Percentiles rank a stretch among this genome's conserved stretches.
These are phyloP conservation scores for Parafenestella ontariensis DNA, from an alignment of 2,329 filamentous ascomycete genomes.

Conservation along the genomic window DNA sequence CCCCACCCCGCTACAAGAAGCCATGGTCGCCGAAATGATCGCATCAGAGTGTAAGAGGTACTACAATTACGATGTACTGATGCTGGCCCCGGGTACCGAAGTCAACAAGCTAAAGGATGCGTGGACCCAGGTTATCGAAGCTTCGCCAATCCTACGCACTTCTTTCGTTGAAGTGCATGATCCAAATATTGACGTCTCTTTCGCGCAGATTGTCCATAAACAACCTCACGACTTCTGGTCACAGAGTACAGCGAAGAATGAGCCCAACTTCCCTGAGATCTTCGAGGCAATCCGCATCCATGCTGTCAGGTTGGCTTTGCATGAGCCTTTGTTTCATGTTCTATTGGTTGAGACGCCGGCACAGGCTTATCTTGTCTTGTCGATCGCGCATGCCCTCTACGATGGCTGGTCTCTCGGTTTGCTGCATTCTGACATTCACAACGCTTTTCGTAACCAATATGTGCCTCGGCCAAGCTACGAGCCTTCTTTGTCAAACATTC, in stretches of 20 bases:
- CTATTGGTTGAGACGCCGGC: slow-evolving; percentile 44
- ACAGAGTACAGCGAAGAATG: slow-evolving; percentile 19
- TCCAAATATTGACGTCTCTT: slow-evolving; percentile 61
- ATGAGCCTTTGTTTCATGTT: slow-evolving; percentile 44
- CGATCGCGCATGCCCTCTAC: slow-evolving; percentile 85
- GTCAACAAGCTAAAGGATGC: slow-evolving; percentile 64
- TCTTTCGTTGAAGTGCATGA: slow-evolving; percentile 72
- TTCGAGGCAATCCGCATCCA: slow-evolving; percentile 46
- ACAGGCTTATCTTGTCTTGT: slow-evolving; percentile 63
- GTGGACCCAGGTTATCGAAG: slow-evolving; percentile 66
- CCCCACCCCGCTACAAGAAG: slow-evolving; percentile 83
- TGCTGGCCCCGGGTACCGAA: slow-evolving; percentile 64
- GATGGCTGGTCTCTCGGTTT: slow-evolving; percentile 84
- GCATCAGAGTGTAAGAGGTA: slow-evolving; percentile 77
- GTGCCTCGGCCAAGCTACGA: slow-evolving; percentile 58
- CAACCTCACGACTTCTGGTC: slow-evolving; percentile 46
- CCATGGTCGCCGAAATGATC: slow-evolving; percentile 83
- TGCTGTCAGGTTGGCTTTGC: slow-evolving; percentile 25
- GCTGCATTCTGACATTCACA: slow-evolving; percentile 73
- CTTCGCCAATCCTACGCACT: slow-evolving; percentile 77
- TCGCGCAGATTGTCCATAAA: slow-evolving; percentile 62
- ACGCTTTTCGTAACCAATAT: slow-evolving; percentile 64
- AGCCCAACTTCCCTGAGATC: slow-evolving; percentile 39
- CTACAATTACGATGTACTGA: slow-evolving; percentile 83
- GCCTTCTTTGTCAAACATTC: slow-evolving; percentile 62